A percentile compares a stretch with the other conserved stretches of the same genome.
Evolutionary conservation across 1,284 basidiomycete species (phyloP).

Genomic region (Ustilago curta): DNA sequence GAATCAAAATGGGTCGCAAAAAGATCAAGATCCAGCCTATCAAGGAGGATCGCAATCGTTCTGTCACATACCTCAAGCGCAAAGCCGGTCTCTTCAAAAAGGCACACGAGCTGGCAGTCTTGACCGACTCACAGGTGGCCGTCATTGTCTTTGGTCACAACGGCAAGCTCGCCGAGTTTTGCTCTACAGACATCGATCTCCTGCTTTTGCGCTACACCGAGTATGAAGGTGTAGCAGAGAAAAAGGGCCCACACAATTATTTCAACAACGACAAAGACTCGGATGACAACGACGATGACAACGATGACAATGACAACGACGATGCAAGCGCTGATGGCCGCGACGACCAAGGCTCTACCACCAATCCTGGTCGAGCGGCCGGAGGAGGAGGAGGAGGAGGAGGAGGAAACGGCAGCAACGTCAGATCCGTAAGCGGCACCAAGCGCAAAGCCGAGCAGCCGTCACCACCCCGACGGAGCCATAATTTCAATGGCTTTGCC

Average conservation of each 20-base stretch:
- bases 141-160: conserved; percentile 77
- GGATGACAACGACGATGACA: conserved; percentile 43
- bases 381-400: neutral
- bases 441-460: conserved; percentile 32
- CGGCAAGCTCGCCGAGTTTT: conserved; percentile 65
- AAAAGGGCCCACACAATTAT: conserved; percentile 50
- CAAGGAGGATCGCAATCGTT: conserved; percentile 86
- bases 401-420: conserved; percentile 12
- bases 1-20: conserved; percentile 78
- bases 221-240: conserved; percentile 43
- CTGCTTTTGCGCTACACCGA: conserved; percentile 60
- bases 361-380: conserved; percentile 3
- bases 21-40: conserved; percentile 92
- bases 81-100: conserved; percentile 92
- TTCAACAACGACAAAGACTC: conserved; percentile 44
- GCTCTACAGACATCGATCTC: conserved; percentile 61
- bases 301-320: conserved; percentile 27
- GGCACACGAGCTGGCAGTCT: conserved; percentile 85
- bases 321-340: conserved; percentile 20
- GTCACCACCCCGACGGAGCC: conserved; percentile 14
- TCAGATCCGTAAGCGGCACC: conserved; percentile 13
- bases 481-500: neutral
- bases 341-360: conserved; percentile 12
- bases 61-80: conserved; percentile 90
- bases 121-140: conserved; percentile 78